phyloP scores from a whole-genome alignment of 2,329 filamentous ascomycete species.

The Epichloe elymi region DNA sequence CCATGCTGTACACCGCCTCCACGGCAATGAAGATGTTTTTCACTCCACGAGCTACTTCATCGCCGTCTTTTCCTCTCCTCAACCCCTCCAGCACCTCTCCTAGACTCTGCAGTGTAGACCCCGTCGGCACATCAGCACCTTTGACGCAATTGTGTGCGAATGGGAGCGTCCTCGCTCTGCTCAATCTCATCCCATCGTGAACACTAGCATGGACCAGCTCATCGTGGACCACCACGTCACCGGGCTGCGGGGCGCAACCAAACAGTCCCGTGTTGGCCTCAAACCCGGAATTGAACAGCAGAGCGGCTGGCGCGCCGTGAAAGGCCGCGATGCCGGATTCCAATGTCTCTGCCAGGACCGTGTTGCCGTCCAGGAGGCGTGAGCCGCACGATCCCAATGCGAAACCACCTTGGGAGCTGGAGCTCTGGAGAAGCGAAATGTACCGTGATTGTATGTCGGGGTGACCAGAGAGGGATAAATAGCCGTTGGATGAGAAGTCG shows the following conservation, averaged over 20 bases:
- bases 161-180: slow-evolving; percentile 35
- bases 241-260: slow-evolving; percentile 43
- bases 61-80: slow-evolving; percentile 19
- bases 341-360: slow-evolving; percentile 27
- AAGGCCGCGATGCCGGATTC: slow-evolving; percentile 34
- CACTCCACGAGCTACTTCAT: slow-evolving; percentile 20
- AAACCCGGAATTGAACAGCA: slow-evolving; percentile 47
- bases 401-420: slow-evolving; percentile 1
- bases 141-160: slow-evolving; percentile 46
- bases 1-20: slow-evolving; percentile 71
- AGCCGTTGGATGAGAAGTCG: slow-evolving; percentile 68
- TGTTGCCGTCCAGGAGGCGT: slow-evolving; percentile 40
- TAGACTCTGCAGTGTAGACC: slow-evolving; percentile 10
- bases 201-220: slow-evolving; percentile 66
- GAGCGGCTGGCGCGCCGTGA: slow-evolving; percentile 30
- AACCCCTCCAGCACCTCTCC: slow-evolving; percentile 18
- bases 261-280: slow-evolving; percentile 55
- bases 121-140: background rate
- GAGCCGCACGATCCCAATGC: slow-evolving; percentile 38
- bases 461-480: slow-evolving; percentile 58
- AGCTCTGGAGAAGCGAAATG: slow-evolving; percentile 27
- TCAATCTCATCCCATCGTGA: slow-evolving; percentile 62
- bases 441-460: slow-evolving; percentile 47
- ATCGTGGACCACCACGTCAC: slow-evolving; percentile 57
- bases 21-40: slow-evolving; percentile 53